Conservation (phyloP, 441 rosid species). For the Pelargonium exstipulatum region DNA sequence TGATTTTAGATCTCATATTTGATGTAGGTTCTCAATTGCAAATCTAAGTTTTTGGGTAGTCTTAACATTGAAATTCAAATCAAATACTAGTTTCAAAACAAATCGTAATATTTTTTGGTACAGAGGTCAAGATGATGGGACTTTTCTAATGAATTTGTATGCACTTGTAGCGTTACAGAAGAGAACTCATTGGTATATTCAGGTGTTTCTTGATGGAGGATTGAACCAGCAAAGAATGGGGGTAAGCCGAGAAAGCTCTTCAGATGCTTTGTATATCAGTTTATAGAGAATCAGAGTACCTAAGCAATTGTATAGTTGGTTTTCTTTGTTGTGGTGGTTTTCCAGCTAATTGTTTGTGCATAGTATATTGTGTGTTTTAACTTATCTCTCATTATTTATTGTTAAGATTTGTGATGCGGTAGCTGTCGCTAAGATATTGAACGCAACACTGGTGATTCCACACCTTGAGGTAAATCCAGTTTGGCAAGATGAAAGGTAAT, state of each 20-base stretch:
- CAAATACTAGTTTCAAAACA: too few relatives aligned
- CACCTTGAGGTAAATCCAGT: constrained; percentile 79
- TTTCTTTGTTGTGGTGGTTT: background rate
- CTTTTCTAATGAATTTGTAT: constrained; percentile 8
- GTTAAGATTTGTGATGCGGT: constrained; percentile 70
- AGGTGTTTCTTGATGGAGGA: constrained; percentile 75
- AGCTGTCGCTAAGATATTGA: constrained; percentile 63
- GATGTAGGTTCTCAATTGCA: too few relatives aligned
- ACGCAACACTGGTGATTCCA: constrained; percentile 60
- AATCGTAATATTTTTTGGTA: background rate
- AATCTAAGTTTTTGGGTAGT: too few relatives aligned
- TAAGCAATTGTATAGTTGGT: background rate
- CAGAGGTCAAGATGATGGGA: background rate
- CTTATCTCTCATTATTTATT: constrained; percentile 17
- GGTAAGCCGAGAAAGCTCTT: constrained; percentile 30
- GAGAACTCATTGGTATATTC: constrained; percentile 52
- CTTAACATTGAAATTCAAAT: too few relatives aligned
- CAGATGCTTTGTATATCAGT: background rate
- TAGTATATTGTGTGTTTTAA: constrained; percentile 11
- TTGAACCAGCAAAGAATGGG: constrained; percentile 78
- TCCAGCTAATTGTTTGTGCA: background rate
- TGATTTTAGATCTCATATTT: too few relatives aligned
- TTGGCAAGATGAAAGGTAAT: constrained; percentile 73
- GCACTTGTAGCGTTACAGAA: constrained; percentile 38
- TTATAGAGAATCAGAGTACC: background rate